Conservation (phyloP, 257 asterid genomes). For the Sherardia arvensis region DNA sequence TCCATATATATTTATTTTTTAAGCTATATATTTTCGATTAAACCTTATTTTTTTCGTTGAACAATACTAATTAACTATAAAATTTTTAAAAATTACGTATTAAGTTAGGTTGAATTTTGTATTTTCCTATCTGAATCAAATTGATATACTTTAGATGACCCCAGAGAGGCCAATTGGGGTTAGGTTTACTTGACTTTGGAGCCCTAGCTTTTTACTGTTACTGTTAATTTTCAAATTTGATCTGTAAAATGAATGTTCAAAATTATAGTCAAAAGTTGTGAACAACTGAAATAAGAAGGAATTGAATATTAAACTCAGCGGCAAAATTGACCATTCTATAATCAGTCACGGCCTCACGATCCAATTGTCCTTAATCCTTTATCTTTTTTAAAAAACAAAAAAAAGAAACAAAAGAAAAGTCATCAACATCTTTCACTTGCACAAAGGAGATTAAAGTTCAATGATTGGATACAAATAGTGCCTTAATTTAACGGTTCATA, state of each 20-base stretch:
- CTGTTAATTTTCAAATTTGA: neutral
- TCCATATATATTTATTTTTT: too few relatives aligned
- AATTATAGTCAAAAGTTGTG: constrained; percentile 15
- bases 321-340: constrained; percentile 1
- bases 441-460: neutral
- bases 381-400: too few relatives aligned
- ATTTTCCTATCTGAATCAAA: too few relatives aligned
- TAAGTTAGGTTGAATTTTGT: too few relatives aligned
- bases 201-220: neutral
- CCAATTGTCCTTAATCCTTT: neutral
- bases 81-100: too few relatives aligned
- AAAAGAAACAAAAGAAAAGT: too few relatives aligned
- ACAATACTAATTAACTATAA: too few relatives aligned
- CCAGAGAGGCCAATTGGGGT: neutral
- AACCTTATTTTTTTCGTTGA: too few relatives aligned
- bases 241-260: neutral
- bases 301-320: neutral
- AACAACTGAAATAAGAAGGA: constrained; percentile 5
- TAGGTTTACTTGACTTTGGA: neutral
- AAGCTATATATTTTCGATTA: too few relatives aligned
- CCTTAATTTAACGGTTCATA: neutral
- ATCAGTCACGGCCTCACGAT: neutral
- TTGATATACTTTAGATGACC: too few relatives aligned
- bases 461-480: neutral
- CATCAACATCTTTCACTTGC: too few relatives aligned